Percentiles rank a stretch among this genome's conserved stretches.
These are phyloP conservation scores for Knoxia roxburghii DNA, from an alignment of 257 asterid species.

Conservation along the genomic window DNA sequence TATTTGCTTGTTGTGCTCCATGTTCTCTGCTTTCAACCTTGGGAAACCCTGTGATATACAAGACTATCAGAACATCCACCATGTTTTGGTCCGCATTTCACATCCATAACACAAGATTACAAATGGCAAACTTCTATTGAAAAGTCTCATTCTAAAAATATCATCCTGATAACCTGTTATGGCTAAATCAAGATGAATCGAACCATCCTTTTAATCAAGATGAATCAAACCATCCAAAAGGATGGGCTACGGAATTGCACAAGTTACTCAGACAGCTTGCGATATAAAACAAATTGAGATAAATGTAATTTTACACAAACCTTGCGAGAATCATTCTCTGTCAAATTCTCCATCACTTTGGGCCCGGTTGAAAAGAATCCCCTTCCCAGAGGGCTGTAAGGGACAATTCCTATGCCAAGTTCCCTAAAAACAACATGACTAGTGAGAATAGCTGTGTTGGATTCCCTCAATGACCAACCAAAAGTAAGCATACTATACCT, in stretches of 20 bases:
- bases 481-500: constrained; percentile 19
- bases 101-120: neutral
- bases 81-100: too few relatives aligned
- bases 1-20: constrained; percentile 24
- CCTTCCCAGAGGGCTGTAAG: constrained; percentile 41
- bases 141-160: too few relatives aligned
- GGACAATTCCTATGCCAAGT: constrained; percentile 38
- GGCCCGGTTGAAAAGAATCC: constrained; percentile 30
- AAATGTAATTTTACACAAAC: constrained; percentile 10
- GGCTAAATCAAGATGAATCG: neutral
- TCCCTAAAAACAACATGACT: constrained; percentile 18
- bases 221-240: neutral
- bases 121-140: too few relatives aligned
- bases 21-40: constrained; percentile 25
- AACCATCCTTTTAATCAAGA: too few relatives aligned
- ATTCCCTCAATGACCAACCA: neutral
- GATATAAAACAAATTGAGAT: neutral
- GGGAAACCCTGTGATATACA: constrained; percentile 14
- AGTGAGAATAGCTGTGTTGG: neutral
- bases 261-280: neutral
- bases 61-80: too few relatives aligned
- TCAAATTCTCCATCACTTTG: constrained; percentile 22
- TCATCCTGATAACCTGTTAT: too few relatives aligned
- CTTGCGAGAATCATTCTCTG: constrained; percentile 33
- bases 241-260: neutral